Conservation (phyloP, 1,284 basidiomycete species). For the Puccinia polysora region DNA sequence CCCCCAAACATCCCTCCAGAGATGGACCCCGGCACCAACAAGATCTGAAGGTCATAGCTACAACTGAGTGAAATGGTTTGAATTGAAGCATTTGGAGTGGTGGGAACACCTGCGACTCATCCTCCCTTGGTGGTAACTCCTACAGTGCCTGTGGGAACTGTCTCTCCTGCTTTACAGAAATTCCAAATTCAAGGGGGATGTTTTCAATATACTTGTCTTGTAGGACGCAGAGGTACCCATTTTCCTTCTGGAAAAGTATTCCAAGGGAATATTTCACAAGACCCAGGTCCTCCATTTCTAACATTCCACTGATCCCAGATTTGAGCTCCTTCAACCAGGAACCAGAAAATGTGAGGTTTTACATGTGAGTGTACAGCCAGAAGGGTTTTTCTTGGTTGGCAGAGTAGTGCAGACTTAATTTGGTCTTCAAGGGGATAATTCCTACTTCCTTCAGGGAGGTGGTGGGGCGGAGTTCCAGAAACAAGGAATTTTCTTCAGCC, state of each 20-base stretch:
- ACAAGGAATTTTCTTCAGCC: neutral
- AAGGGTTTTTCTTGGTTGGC: neutral
- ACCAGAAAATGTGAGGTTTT: slow-evolving; percentile 11
- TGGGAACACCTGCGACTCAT: too few species aligned
- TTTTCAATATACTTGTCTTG: slow-evolving; percentile 10
- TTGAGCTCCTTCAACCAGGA: neutral
- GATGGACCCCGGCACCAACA: too few species aligned
- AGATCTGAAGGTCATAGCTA: too few species aligned
- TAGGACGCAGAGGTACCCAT: neutral
- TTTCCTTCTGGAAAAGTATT: neutral
- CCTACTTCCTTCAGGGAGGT: neutral
- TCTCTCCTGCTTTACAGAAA: too few species aligned
- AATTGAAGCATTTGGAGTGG: too few species aligned
- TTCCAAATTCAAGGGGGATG: neutral
- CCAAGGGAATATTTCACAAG: slow-evolving; percentile 1
- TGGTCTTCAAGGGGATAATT: neutral
- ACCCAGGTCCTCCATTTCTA: slow-evolving; percentile 22
- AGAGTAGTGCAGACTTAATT: neutral
- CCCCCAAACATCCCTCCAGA: too few species aligned
- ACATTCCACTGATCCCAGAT: neutral
- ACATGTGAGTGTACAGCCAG: neutral
- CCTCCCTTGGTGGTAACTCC: too few species aligned
- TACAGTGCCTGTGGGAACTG: too few species aligned
- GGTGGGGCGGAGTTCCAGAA: neutral
- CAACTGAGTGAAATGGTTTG: too few species aligned